Evolutionary conservation across 75 land plant genomes (phyloP).

Genomic region (Sequoia sempervirens): DNA sequence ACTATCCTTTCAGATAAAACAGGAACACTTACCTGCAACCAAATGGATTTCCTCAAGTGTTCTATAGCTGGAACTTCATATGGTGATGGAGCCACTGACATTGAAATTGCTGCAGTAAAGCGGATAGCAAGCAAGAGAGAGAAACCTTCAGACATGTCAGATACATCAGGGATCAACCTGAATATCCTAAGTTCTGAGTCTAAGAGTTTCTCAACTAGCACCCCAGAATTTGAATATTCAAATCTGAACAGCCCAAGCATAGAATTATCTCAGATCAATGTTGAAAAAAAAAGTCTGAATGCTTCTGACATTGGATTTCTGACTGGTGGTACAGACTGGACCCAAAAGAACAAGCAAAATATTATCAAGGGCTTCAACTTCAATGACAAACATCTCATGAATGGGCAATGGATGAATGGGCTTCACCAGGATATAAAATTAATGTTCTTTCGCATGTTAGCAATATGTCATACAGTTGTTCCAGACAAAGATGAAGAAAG

Average conservation of each 20-base stretch:
- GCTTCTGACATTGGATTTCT: slow-evolving; percentile 15
- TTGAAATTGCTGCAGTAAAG: slow-evolving; percentile 58
- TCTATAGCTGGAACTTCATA: slow-evolving; percentile 70
- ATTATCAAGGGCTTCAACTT: slow-evolving; percentile 30
- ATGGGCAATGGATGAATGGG: slow-evolving; percentile 35
- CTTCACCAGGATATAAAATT: slow-evolving; percentile 15
- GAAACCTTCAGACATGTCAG: background rate
- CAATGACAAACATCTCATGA: slow-evolving; percentile 34
- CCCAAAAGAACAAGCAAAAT: background rate
- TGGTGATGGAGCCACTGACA: slow-evolving; percentile 56
- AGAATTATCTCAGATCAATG: slow-evolving; percentile 19
- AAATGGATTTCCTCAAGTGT: slow-evolving; percentile 71
- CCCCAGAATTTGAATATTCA: slow-evolving; percentile 1
- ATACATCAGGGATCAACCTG: no score
- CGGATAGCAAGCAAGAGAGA: slow-evolving; percentile 23
- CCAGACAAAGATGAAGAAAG: slow-evolving; percentile 32
- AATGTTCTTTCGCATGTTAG: slow-evolving; percentile 27
- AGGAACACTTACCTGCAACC: slow-evolving; percentile 69
- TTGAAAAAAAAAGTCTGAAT: background rate
- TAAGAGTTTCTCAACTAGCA: slow-evolving; percentile 3
- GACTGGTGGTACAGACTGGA: background rate
- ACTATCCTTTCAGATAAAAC: slow-evolving; percentile 74
- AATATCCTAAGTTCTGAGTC: background rate
- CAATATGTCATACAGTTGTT: slow-evolving; percentile 41
- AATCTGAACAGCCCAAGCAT: slow-evolving; percentile 12